Evolutionary conservation across 139 green algal species (phyloP).

Genomic region (Tetradesmus obliquus): DNA sequence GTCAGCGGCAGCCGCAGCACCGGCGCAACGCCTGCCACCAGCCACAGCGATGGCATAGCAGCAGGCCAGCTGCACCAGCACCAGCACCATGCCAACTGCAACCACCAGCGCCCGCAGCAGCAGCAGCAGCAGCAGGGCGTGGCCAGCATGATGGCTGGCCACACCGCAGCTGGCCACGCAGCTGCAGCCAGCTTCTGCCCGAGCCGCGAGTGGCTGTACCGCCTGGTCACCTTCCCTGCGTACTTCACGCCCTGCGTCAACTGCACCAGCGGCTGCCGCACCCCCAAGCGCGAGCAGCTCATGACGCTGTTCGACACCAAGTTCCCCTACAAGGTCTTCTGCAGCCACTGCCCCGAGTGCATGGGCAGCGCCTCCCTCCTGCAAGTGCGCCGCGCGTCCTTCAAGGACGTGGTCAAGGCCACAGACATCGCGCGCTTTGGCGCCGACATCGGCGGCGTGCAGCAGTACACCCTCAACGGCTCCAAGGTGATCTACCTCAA

Average conservation of each 20-base stretch:
- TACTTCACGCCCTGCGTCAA: slow-evolving; percentile 50
- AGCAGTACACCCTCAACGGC: slow-evolving; percentile 54
- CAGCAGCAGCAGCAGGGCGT: neutral
- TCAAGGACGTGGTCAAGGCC: slow-evolving; percentile 52
- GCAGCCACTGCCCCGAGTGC: slow-evolving; percentile 45
- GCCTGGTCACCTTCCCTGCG: slow-evolving; percentile 44
- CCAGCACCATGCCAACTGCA: neutral
- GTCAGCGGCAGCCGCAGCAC: slow-evolving; percentile 18
- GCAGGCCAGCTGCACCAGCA: neutral
- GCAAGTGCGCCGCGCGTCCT: slow-evolving; percentile 36
- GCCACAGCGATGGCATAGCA: neutral
- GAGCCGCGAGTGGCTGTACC: slow-evolving; percentile 48
- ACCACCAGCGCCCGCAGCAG: neutral
- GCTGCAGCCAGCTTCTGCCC: neutral
- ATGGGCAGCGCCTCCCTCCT: neutral
- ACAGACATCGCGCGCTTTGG: slow-evolving; percentile 46
- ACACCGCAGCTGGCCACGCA: slow-evolving; percentile 1
- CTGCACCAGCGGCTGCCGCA: slow-evolving; percentile 36
- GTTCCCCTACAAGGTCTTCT: slow-evolving; percentile 30
- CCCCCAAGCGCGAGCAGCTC: slow-evolving; percentile 51
- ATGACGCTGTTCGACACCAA: slow-evolving; percentile 49
- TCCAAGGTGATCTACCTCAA: slow-evolving; percentile 50
- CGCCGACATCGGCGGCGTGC: slow-evolving; percentile 42
- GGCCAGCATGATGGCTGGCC: slow-evolving; percentile 5
- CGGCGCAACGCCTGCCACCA: neutral